A percentile compares a stretch with the other conserved stretches of the same genome.
Evolutionary conservation across 768 basidiomycete species (phyloP).

Genomic region (Rhodosporidiobolus odoratus): DNA sequence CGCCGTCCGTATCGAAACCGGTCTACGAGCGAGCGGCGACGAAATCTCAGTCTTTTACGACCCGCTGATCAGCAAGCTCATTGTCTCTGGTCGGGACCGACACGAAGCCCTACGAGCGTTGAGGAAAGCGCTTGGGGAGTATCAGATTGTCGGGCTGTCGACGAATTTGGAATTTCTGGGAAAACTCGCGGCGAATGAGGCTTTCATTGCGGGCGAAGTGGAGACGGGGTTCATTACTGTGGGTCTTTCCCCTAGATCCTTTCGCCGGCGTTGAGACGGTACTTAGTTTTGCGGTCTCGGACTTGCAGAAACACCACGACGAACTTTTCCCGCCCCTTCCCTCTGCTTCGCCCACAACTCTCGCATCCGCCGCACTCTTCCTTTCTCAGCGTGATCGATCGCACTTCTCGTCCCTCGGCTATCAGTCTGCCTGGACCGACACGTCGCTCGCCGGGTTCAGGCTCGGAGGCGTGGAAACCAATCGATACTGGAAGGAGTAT

Average conservation of each 20-base stretch:
- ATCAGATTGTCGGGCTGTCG: constrained; percentile 81
- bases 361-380: constrained; percentile 76
- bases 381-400: constrained; percentile 61
- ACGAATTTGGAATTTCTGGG: constrained; percentile 88
- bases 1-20: constrained; percentile 78
- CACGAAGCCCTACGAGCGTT: constrained; percentile 76
- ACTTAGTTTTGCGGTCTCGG: neutral
- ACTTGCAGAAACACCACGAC: constrained; percentile 66
- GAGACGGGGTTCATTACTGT: constrained; percentile 91
- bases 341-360: constrained; percentile 58
- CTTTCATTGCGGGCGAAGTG: constrained; percentile 72
- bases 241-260: constrained; percentile 36
- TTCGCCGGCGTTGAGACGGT: neutral
- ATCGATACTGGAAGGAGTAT: constrained; percentile 7
- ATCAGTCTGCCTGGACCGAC: constrained; percentile 59
- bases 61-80: constrained; percentile 85
- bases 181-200: constrained; percentile 65
- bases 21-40: constrained; percentile 62
- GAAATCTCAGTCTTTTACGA: constrained; percentile 58
- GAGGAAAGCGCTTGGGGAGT: constrained; percentile 74
- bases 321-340: constrained; percentile 68
- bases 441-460: constrained; percentile 63
- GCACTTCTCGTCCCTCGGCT: constrained; percentile 28
- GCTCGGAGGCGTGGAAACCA: constrained; percentile 62
- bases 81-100: constrained; percentile 78